Conservation (phyloP, 371 early-diverging fungal genomes). For the Mortierella sp. region DNA sequence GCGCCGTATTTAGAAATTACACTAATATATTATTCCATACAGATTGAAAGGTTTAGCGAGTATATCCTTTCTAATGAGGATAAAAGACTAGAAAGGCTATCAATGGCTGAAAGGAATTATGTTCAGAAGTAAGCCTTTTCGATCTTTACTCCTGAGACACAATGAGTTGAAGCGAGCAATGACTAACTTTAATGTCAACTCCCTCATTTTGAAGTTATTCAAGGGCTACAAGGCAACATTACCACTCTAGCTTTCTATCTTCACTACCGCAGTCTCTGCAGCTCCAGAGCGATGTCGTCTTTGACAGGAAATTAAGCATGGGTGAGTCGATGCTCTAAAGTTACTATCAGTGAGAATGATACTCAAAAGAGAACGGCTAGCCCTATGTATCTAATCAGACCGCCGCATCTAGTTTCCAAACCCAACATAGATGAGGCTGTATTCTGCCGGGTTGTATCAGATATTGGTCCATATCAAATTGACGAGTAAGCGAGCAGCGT, state of each 20-base stretch:
- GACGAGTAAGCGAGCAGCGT: conserved; percentile 32
- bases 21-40: not conserved
- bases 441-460: conserved; percentile 71
- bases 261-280: conserved; percentile 69
- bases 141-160: not conserved
- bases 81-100: conserved; percentile 48
- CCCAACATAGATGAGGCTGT: conserved; percentile 82
- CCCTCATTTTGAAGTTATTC: conserved; percentile 22
- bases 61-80: conserved; percentile 7
- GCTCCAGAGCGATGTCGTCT: conserved; percentile 63
- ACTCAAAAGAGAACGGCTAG: not conserved
- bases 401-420: conserved; percentile 62
- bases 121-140: conserved; percentile 60
- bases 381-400: too few relatives aligned
- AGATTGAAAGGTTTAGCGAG: conserved; percentile 7
- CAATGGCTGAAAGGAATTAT: conserved; percentile 63
- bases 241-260: conserved; percentile 67
- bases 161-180: not conserved
- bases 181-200: not conserved
- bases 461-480: conserved; percentile 72
- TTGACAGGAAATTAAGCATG: conserved; percentile 48
- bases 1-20: not conserved
- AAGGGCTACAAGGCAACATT: conserved; percentile 53
- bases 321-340: conserved; percentile 10
- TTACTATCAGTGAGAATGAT: not conserved